Evolutionary conservation across 2,329 filamentous ascomycete genomes (phyloP), one percentile per base, ranked within the genome.

Genomic region (Fusarium goolgardi): DNA sequence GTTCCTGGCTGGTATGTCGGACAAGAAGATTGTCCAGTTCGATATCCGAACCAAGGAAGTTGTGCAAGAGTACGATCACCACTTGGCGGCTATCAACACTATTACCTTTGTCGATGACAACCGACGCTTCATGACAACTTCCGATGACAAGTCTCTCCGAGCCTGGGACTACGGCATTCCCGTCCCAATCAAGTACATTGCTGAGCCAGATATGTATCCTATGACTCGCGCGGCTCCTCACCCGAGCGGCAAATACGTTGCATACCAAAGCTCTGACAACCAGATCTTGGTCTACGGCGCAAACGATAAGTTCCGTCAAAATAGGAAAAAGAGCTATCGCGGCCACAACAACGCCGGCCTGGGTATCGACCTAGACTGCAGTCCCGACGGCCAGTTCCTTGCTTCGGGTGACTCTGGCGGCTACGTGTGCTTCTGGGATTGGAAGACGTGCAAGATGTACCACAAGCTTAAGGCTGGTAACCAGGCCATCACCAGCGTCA

Each of bases 371-470:
- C 85, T 99, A 51, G 90, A 91, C 53, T 91, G 96, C 76, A 93
- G 90, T 73, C 93, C 94, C 1, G 96, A 98, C 77, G 96, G 96
- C 1, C 93, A 97, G 76, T 97, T 97, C 78, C 84, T 99, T 55
- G 91, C 89, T 21, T 92, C 88, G 20, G 96, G 96, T 65, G 96
- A 99, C 78, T 92, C 89, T 52, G 93, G 88, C 18, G 96, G 96
- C 35, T 97, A 88, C 75, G 89, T 97, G 47, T 97, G 92, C 80
- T 97, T 98, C 81, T 99, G 94, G 93, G 96, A 98, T 80, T 99
- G 94, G 93, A 99, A 99, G 87, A 97, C 94, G 39, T 97, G 95
- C 79, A 98, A 97, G 82, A 95, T 99, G 94, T 97, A 93, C 81
- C 93, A 97, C 81, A 98, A 98, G 85, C 88, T 99, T 69, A 88